phyloP scores from a whole-genome alignment of 176 grass and related monocot species.

The Thinopyrum elongatum region DNA sequence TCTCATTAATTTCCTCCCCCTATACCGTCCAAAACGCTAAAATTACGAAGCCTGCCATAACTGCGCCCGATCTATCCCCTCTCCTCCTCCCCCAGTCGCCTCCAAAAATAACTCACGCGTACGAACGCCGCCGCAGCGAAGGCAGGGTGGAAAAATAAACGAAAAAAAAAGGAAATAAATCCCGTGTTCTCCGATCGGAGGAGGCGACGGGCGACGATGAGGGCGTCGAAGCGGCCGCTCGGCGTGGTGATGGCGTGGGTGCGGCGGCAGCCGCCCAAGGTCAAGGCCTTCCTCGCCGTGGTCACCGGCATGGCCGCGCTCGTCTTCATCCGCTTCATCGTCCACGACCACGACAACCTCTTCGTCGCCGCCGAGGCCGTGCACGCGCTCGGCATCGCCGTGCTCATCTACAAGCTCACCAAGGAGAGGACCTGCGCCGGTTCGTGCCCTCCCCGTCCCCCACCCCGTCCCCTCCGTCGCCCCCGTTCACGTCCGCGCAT shows the following conservation, averaged over 20 bases:
- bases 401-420: conserved; percentile 97
- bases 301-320: conserved; percentile 93
- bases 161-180: neutral
- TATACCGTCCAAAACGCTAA: neutral
- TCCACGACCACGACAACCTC: conserved; percentile 98
- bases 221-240: conserved; percentile 63
- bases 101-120: conserved; percentile 3
- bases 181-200: conserved; percentile 43
- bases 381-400: conserved; percentile 82
- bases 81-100: neutral
- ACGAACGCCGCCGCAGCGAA: neutral
- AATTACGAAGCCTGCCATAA: neutral
- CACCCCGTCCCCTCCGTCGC: neutral
- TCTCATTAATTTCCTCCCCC: conserved; percentile 11
- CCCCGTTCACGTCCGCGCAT: conserved; percentile 3
- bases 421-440: conserved; percentile 98
- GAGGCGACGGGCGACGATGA: conserved; percentile 41
- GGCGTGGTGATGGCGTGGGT: conserved; percentile 67
- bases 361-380: conserved; percentile 94
- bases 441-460: conserved; percentile 29
- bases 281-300: conserved; percentile 95
- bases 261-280: conserved; percentile 89
- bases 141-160: neutral
- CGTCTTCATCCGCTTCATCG: conserved; percentile 93
- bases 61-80: neutral